Percentiles rank a stretch among this genome's conserved stretches.
phyloP scores from a whole-genome alignment of 768 basidiomycete species.

The Lepiota venenata region DNA sequence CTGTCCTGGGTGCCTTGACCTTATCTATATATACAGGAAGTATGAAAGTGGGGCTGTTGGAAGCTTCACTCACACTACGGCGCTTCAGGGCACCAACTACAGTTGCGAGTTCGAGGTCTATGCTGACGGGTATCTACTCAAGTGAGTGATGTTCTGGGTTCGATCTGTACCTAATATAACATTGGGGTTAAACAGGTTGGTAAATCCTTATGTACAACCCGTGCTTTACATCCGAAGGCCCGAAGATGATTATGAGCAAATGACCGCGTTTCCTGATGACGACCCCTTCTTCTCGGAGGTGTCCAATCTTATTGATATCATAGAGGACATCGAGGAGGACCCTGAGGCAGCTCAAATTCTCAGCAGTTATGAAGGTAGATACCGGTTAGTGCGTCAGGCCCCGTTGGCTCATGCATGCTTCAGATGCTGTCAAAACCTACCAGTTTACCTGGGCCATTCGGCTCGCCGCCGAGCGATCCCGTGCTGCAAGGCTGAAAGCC shows the following conservation, averaged over 20 bases:
- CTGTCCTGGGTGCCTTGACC: not conserved
- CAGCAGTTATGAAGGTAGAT: constrained; percentile 76
- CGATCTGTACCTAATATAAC: not conserved
- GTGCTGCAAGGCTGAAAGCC: constrained; percentile 40
- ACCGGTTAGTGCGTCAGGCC: not conserved
- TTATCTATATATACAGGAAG: constrained; percentile 53
- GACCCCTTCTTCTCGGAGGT: constrained; percentile 94
- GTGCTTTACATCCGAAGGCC: constrained; percentile 83
- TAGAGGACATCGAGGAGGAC: constrained; percentile 88
- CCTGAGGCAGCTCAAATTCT: constrained; percentile 78
- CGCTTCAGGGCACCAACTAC: constrained; percentile 90
- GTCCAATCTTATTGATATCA: constrained; percentile 84
- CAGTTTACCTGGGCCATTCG: constrained; percentile 95
- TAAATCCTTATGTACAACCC: constrained; percentile 93
- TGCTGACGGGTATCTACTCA: constrained; percentile 89
- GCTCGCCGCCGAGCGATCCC: constrained; percentile 67
- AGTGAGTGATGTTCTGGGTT: constrained; percentile 39
- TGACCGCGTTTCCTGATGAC: constrained; percentile 70
- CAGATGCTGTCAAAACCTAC: constrained; percentile 86
- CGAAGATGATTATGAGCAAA: constrained; percentile 74
- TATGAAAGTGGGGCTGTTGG: constrained; percentile 95
- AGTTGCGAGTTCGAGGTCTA: constrained; percentile 93
- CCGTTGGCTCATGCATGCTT: not conserved
- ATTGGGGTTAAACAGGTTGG: constrained; percentile 45
- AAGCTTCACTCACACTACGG: constrained; percentile 84